A percentile compares a stretch with the other conserved stretches of the same genome.
These are phyloP conservation scores for Cyanidium caldarium DNA, from an alignment of 23 red algal genomes.

Conservation along the genomic window DNA sequence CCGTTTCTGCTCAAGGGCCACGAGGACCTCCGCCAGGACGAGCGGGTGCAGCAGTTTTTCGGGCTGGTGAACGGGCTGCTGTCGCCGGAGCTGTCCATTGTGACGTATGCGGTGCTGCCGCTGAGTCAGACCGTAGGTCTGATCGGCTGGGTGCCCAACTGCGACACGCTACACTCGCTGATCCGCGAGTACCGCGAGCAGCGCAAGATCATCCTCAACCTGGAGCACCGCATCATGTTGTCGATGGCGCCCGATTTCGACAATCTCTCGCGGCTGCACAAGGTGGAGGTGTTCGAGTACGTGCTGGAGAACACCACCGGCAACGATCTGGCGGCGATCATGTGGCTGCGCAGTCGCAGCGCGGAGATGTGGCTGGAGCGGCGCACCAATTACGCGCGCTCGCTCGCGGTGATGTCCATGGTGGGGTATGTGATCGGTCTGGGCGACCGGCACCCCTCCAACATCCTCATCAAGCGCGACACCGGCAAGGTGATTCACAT, in stretches of 20 bases:
- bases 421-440: slow-evolving; percentile 86
- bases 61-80: slow-evolving; percentile 78
- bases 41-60: slow-evolving; percentile 94
- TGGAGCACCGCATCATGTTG: slow-evolving; percentile 87
- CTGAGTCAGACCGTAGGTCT: slow-evolving; percentile 59
- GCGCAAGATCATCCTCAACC: slow-evolving; percentile 73
- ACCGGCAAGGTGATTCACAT: slow-evolving; percentile 94
- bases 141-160: slow-evolving; percentile 91
- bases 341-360: slow-evolving; percentile 88
- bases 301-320: slow-evolving; percentile 75
- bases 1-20: slow-evolving; percentile 95
- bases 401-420: slow-evolving; percentile 90
- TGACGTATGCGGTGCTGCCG: slow-evolving; percentile 62
- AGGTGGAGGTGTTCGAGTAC: slow-evolving; percentile 92
- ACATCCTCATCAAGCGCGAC: slow-evolving; percentile 73
- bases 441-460: slow-evolving; percentile 90
- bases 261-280: slow-evolving; percentile 69
- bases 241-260: slow-evolving; percentile 80
- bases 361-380: slow-evolving; percentile 97
- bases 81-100: slow-evolving; percentile 46
- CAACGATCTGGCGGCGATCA: slow-evolving; percentile 52
- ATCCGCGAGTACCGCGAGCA: slow-evolving; percentile 81
- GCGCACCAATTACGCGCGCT: slow-evolving; percentile 71
- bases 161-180: slow-evolving; percentile 84
- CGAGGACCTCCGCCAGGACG: slow-evolving; percentile 95